Conservation (phyloP, 2,329 filamentous ascomycete species). For the Exserohilum rostratum region DNA sequence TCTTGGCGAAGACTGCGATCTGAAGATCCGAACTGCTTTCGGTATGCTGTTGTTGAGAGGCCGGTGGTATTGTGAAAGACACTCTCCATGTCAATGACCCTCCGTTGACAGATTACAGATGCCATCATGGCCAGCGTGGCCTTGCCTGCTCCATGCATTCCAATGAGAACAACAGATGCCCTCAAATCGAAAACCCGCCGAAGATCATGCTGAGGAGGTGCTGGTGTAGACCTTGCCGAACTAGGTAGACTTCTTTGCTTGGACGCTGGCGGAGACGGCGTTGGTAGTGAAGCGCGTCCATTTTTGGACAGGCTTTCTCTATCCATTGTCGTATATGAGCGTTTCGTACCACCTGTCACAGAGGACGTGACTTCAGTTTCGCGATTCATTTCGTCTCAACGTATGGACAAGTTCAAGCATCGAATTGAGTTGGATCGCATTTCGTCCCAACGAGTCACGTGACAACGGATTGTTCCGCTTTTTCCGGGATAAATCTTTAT, state of each 20-base stretch:
- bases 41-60: slow-evolving; percentile 65
- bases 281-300: slow-evolving; percentile 18
- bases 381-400: slow-evolving; percentile 4
- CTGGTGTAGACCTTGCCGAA: slow-evolving; percentile 31
- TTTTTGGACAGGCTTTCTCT: slow-evolving; percentile 20
- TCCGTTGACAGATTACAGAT: slow-evolving; percentile 70
- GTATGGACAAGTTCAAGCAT: slow-evolving; percentile 9
- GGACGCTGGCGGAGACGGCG: slow-evolving; percentile 16
- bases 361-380: slow-evolving; percentile 29
- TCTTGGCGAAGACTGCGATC: slow-evolving; percentile 69
- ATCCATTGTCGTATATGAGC: slow-evolving; percentile 34
- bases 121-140: slow-evolving; percentile 77
- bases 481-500: slow-evolving; percentile 17
- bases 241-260: slow-evolving; percentile 19
- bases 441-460: slow-evolving; percentile 14
- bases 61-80: slow-evolving; percentile 69
- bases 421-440: slow-evolving; percentile 7
- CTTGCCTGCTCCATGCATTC: slow-evolving; percentile 77
- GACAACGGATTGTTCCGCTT: slow-evolving; percentile 2
- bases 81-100: slow-evolving; percentile 71
- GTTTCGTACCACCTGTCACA: slow-evolving; percentile 36
- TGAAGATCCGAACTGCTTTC: slow-evolving; percentile 65
- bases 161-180: slow-evolving; percentile 74
- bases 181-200: slow-evolving; percentile 60
- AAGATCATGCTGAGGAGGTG: slow-evolving; percentile 28